Conservation (phyloP, 192 early-diverging fungal genomes). For the Gigaspora rosea region DNA sequence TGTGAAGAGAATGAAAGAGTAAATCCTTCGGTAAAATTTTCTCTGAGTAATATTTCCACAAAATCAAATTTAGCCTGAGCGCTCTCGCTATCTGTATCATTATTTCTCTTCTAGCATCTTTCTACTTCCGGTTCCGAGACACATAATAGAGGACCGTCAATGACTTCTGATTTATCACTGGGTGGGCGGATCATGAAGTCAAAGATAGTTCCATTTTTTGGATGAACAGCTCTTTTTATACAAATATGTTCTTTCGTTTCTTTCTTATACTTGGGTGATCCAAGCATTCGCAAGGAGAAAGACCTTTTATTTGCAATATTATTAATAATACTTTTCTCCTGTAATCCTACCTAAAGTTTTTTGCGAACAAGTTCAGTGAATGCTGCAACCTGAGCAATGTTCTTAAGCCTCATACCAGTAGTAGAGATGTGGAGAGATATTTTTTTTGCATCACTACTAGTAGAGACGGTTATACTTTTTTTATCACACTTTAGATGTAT, state of each 20-base stretch:
- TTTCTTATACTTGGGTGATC: not conserved
- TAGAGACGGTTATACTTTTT: not conserved
- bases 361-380: not conserved
- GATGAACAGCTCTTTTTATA: not conserved
- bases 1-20: conserved; percentile 7
- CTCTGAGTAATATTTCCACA: not conserved
- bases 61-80: conserved; percentile 9
- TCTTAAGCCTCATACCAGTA: not conserved
- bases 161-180: conserved; percentile 1
- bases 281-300: not conserved
- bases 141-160: not conserved
- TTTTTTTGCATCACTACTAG: not conserved
- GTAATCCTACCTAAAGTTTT: not conserved
- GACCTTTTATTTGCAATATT: conserved; percentile 7
- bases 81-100: no score
- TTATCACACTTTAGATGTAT: not conserved
- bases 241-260: not conserved
- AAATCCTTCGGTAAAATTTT: not conserved
- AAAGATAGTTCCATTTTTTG: conserved; percentile 3
- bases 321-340: not conserved
- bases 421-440: not conserved
- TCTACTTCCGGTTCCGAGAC: not conserved
- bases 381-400: not conserved
- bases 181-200: not conserved
- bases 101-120: no score